These are phyloP conservation scores for Russula emetica DNA, from an alignment of 768 basidiomycete genomes.

Conservation along the genomic window DNA sequence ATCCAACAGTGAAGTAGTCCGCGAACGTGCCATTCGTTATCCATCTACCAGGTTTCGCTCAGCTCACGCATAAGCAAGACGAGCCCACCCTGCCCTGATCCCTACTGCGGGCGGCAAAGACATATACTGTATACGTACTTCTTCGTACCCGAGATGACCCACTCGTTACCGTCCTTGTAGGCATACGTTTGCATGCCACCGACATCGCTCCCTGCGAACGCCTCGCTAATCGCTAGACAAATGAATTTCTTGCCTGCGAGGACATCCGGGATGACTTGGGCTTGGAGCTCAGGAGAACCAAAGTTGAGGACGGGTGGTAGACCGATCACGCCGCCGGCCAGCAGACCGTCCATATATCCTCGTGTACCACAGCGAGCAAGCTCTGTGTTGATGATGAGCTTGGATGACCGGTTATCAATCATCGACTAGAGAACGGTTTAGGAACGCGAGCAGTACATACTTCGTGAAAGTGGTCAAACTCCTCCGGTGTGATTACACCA, in stretches of 20 bases:
- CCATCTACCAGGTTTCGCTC: slow-evolving; percentile 56
- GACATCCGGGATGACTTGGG: slow-evolving; percentile 67
- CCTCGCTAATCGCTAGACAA: slow-evolving; percentile 88
- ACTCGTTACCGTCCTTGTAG: slow-evolving; percentile 75
- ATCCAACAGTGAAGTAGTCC: slow-evolving; percentile 80
- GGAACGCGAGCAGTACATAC: slow-evolving; percentile 34
- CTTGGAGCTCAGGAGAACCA: slow-evolving; percentile 67
- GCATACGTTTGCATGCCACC: slow-evolving; percentile 82
- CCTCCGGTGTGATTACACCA: slow-evolving; percentile 70
- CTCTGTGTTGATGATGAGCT: slow-evolving; percentile 81
- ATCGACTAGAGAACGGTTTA: neutral
- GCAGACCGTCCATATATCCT: slow-evolving; percentile 83
- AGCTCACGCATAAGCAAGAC: neutral
- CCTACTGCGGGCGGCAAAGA: neutral
- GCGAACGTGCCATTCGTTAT: slow-evolving; percentile 85
- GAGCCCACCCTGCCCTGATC: neutral
- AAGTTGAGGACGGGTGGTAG: slow-evolving; percentile 88
- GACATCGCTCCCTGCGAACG: slow-evolving; percentile 88
- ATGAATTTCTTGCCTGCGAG: slow-evolving; percentile 79
- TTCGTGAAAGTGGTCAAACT: slow-evolving; percentile 95
- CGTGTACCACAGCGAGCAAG: slow-evolving; percentile 78
- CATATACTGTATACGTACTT: slow-evolving; percentile 65
- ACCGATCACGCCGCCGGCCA: slow-evolving; percentile 80
- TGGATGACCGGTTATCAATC: slow-evolving; percentile 32
- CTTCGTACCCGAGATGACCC: slow-evolving; percentile 91